These are phyloP conservation scores for Zopfia rhizophila DNA, from an alignment of 2,329 filamentous ascomycete species.

Conservation along the genomic window DNA sequence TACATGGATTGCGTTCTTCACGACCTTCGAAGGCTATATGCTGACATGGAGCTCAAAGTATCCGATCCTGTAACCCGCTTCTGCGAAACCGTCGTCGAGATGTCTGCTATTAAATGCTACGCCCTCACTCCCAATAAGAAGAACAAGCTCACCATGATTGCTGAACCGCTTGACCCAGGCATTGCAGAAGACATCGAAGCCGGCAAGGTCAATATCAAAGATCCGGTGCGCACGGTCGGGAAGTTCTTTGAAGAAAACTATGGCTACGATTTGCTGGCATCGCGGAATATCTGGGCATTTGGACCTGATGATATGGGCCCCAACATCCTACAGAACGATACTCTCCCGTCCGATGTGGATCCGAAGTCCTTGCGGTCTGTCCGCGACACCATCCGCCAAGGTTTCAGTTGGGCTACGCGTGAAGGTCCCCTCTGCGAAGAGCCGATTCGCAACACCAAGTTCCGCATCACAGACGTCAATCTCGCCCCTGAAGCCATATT, in stretches of 20 bases:
- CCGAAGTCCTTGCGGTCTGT: slow-evolving; percentile 89
- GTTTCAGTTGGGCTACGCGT: slow-evolving; percentile 94
- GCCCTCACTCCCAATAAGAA: slow-evolving; percentile 98
- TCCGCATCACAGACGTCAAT: slow-evolving; percentile 91
- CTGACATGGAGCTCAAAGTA: slow-evolving; percentile 99
- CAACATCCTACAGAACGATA: slow-evolving; percentile 97
- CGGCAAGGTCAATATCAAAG: slow-evolving; percentile 88
- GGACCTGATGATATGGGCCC: slow-evolving; percentile 94
- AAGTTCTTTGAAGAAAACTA: slow-evolving; percentile 98
- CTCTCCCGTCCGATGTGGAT: slow-evolving; percentile 91
- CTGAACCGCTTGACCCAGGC: slow-evolving; percentile 92
- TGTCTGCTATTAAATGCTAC: slow-evolving; percentile 97
- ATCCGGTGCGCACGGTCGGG: slow-evolving; percentile 90
- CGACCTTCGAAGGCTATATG: slow-evolving; percentile 90
- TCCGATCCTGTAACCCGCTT: slow-evolving; percentile 97
- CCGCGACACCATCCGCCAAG: slow-evolving; percentile 91
- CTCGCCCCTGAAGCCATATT: slow-evolving; percentile 92
- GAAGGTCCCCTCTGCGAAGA: slow-evolving; percentile 98
- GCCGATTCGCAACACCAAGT: slow-evolving; percentile 97
- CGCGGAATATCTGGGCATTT: slow-evolving; percentile 97
- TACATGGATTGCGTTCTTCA: slow-evolving; percentile 99
- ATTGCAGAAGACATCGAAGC: slow-evolving; percentile 95
- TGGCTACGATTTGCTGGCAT: slow-evolving; percentile 94
- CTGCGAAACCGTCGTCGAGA: slow-evolving; percentile 97
- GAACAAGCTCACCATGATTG: slow-evolving; percentile 99